A percentile compares a stretch with the other conserved stretches of the same genome.
Evolutionary conservation across 2,329 filamentous ascomycete genomes (phyloP).

Genomic region (Fusarium piperis): DNA sequence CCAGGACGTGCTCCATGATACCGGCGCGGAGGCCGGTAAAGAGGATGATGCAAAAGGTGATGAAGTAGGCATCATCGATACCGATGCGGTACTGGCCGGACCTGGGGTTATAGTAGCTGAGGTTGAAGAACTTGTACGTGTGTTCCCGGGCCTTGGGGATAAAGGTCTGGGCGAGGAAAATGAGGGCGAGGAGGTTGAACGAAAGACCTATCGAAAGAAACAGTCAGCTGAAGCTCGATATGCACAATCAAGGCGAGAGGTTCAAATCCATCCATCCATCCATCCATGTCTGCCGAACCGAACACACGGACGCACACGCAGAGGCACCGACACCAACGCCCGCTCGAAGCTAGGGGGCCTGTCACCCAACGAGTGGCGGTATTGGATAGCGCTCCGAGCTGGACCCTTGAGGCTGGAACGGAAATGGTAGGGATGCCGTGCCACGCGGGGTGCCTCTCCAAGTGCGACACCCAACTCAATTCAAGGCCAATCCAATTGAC

Average conservation of each 20-base stretch:
- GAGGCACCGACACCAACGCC: slow-evolving; percentile 6
- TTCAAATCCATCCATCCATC: slow-evolving; percentile 11
- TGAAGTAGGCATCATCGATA: slow-evolving; percentile 81
- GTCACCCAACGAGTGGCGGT: slow-evolving; percentile 19
- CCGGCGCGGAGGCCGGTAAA: slow-evolving; percentile 88
- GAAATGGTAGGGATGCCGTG: slow-evolving; percentile 31
- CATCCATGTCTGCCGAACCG: background rate
- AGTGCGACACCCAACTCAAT: slow-evolving; percentile 25
- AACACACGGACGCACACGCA: slow-evolving; percentile 16
- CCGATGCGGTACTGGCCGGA: slow-evolving; percentile 80
- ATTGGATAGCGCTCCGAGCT: slow-evolving; percentile 11
- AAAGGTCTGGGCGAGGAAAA: slow-evolving; percentile 82
- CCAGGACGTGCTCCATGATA: slow-evolving; percentile 86
- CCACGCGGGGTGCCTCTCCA: slow-evolving; percentile 36
- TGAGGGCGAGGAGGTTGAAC: slow-evolving; percentile 83
- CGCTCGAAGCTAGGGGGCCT: background rate
- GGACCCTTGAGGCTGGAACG: slow-evolving; percentile 20
- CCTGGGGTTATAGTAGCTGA: slow-evolving; percentile 81
- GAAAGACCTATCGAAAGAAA: slow-evolving; percentile 69
- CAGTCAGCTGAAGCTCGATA: slow-evolving; percentile 22
- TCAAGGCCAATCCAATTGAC: slow-evolving; percentile 2
- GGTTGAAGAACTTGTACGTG: slow-evolving; percentile 87
- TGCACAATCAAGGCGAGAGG: slow-evolving; percentile 1
- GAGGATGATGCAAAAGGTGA: slow-evolving; percentile 81
- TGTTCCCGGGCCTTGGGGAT: slow-evolving; percentile 82